Percentiles rank a stretch among this genome's conserved stretches.
Conservation (phyloP, 2,329 filamentous ascomycete genomes). For the Claviceps monticola region DNA sequence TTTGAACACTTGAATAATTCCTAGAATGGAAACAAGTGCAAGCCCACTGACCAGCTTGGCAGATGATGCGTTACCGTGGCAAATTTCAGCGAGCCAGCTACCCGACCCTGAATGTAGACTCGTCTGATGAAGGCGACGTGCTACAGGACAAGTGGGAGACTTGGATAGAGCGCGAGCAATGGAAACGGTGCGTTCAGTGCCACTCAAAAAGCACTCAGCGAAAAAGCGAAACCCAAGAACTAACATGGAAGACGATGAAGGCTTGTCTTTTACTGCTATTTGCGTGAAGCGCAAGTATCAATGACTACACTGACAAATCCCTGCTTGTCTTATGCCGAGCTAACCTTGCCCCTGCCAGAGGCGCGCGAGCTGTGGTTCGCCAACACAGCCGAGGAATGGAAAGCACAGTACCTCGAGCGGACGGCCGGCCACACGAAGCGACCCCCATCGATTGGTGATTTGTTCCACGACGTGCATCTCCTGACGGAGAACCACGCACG, state of each 20-base stretch:
- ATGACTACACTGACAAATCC: constrained; percentile 53
- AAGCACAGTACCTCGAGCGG: constrained; percentile 37
- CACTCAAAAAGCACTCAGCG: neutral
- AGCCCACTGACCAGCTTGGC: constrained; percentile 8
- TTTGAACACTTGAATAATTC: neutral
- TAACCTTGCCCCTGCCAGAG: constrained; percentile 51
- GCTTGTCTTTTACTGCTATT: constrained; percentile 50
- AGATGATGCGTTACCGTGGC: constrained; percentile 43
- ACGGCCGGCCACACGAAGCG: constrained; percentile 24
- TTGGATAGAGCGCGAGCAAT: constrained; percentile 53
- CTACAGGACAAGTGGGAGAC: constrained; percentile 51
- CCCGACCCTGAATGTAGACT: constrained; percentile 32
- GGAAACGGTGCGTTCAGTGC: constrained; percentile 38
- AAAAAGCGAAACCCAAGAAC: neutral
- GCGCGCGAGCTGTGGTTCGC: constrained; percentile 52
- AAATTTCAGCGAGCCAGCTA: constrained; percentile 44
- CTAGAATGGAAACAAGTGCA: neutral
- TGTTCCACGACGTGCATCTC: constrained; percentile 41
- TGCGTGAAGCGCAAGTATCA: constrained; percentile 52
- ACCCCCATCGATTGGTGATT: constrained; percentile 38
- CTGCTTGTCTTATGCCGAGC: constrained; percentile 53
- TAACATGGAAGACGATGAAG: constrained; percentile 14
- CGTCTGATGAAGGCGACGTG: constrained; percentile 39
- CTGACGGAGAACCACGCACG: constrained; percentile 33
- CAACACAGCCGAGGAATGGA: constrained; percentile 49